A percentile compares a stretch with the other conserved stretches of the same genome.
phyloP scores from a whole-genome alignment of 2,329 filamentous ascomycete species.

The Penicillium sumatraense region DNA sequence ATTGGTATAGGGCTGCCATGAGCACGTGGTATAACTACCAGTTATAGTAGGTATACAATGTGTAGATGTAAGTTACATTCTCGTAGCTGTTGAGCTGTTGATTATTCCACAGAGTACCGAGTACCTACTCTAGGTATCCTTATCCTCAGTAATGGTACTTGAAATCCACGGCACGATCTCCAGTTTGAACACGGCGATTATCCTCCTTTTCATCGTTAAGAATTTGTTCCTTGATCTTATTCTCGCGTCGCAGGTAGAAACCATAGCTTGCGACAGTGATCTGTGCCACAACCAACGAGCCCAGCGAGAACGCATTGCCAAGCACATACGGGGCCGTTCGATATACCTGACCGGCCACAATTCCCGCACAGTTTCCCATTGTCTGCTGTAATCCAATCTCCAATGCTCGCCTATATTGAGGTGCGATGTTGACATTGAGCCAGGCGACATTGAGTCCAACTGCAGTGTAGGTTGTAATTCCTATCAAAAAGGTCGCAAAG shows the following conservation, averaged over 20 bases:
- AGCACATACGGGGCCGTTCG: conserved; percentile 41
- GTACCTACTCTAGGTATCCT: background rate
- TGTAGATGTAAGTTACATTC: too few species aligned
- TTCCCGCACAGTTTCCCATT: conserved; percentile 54
- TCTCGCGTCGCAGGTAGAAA: conserved; percentile 50
- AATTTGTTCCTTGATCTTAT: conserved; percentile 46
- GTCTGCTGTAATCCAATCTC: conserved; percentile 54
- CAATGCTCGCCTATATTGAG: conserved; percentile 54
- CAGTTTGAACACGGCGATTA: conserved; percentile 50
- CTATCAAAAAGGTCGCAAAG: conserved; percentile 56
- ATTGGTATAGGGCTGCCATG: too few species aligned
- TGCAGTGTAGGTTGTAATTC: conserved; percentile 53
- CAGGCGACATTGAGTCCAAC: conserved; percentile 54
- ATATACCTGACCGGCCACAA: conserved; percentile 55
- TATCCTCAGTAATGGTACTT: conserved; percentile 46
- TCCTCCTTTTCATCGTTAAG: conserved; percentile 50
- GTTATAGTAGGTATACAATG: too few species aligned
- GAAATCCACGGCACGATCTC: conserved; percentile 55
- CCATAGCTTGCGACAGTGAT: conserved; percentile 46
- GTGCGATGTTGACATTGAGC: conserved; percentile 55
- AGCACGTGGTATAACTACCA: too few species aligned
- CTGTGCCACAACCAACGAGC: conserved; percentile 40
- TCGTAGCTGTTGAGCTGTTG: too few species aligned
- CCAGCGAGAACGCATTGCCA: conserved; percentile 44
- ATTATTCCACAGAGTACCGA: background rate